These are phyloP conservation scores for Quercus suber DNA, from an alignment of 306 rosid genomes.

Conservation along the genomic window DNA sequence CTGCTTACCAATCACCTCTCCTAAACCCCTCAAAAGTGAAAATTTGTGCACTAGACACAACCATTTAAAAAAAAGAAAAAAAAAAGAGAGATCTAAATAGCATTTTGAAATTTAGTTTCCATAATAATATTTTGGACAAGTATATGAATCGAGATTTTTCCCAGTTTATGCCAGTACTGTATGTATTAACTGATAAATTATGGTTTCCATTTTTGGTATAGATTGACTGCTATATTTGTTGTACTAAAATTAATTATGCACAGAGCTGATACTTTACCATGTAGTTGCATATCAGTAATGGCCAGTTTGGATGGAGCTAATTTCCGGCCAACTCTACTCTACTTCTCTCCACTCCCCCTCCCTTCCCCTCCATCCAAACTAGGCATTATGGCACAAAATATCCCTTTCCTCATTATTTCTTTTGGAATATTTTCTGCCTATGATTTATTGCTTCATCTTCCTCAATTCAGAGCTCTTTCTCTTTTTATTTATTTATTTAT, in stretches of 20 bases:
- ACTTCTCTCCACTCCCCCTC: no score
- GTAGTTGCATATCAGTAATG: neutral
- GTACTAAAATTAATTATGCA: neutral
- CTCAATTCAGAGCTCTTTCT: neutral
- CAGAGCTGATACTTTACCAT: neutral
- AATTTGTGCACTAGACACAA: no score
- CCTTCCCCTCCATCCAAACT: no score
- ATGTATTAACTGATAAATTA: no score
- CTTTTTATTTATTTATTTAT: no score
- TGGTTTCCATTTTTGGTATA: neutral
- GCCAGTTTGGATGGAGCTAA: no score
- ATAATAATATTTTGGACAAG: neutral
- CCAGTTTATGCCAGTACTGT: neutral
- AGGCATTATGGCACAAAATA: neutral
- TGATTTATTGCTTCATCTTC: neutral
- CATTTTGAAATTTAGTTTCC: neutral
- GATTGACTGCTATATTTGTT: neutral
- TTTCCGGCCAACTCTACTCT: no score
- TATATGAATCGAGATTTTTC: neutral
- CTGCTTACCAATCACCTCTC: no score
- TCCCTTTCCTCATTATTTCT: neutral
- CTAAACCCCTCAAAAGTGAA: no score
- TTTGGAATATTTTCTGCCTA: neutral
- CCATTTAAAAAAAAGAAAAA: no score
- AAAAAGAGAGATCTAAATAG: neutral